phyloP scores from a whole-genome alignment of 2,329 filamentous ascomycete species.

The Zalaria sp. region DNA sequence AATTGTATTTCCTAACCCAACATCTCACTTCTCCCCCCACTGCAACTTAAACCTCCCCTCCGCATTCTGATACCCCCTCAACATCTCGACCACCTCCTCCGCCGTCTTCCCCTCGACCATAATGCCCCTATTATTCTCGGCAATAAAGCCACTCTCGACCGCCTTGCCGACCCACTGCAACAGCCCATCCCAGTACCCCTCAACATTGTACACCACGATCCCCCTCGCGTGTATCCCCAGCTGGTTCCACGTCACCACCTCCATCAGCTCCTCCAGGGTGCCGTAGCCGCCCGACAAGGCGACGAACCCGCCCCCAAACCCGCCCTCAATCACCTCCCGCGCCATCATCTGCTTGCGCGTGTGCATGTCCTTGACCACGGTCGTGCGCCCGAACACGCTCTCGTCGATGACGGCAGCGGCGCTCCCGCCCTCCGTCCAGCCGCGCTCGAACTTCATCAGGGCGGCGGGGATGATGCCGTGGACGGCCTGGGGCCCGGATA shows the following conservation, averaged over 20 bases:
- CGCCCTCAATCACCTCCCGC: slow-evolving; percentile 66
- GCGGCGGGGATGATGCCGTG: slow-evolving; percentile 90
- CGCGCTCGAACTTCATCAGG: slow-evolving; percentile 63
- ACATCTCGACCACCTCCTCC: slow-evolving; percentile 54
- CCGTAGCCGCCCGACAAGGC: slow-evolving; percentile 83
- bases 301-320: slow-evolving; percentile 75
- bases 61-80: slow-evolving; percentile 64
- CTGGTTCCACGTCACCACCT: slow-evolving; percentile 85
- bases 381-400: slow-evolving; percentile 63
- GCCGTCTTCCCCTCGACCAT: slow-evolving; percentile 61
- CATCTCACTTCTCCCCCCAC: slow-evolving; percentile 51
- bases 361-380: slow-evolving; percentile 91
- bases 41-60: slow-evolving; percentile 64
- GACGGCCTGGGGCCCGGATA: slow-evolving; percentile 67
- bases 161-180: slow-evolving; percentile 67
- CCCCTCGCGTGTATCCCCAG: slow-evolving; percentile 75
- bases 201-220: slow-evolving; percentile 72
- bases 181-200: slow-evolving; percentile 85
- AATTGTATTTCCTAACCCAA: not conserved
- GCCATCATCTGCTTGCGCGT: slow-evolving; percentile 92
- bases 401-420: slow-evolving; percentile 42
- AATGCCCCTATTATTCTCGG: slow-evolving; percentile 55
- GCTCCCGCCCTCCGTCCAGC: slow-evolving; percentile 38
- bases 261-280: slow-evolving; percentile 90
- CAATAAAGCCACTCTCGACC: slow-evolving; percentile 65